Base-by-base conservation (phyloP, 345 rosid genomes). In the Raphanus raphanistrum region DNA sequence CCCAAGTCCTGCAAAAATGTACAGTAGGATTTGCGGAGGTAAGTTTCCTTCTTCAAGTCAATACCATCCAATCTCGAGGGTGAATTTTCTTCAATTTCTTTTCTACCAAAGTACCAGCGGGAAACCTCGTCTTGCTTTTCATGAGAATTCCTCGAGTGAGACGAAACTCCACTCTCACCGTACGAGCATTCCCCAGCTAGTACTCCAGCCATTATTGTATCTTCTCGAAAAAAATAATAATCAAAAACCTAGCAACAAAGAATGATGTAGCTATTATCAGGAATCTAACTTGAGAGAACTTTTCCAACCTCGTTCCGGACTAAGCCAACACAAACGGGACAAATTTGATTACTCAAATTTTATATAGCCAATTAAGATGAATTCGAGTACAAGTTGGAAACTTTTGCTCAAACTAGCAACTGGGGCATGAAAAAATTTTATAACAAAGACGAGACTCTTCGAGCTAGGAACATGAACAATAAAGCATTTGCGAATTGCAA, bases 1-100 rank as follows among this genome's bases (percentile, higher is more conserved):
- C 99, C 99, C 74, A 95, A 84, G 85, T 92, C 98, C 81, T 95
- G 98, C 82, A 95, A 80, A 85, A 86, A 95, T 28, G 99, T 95
- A 78, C 99, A 95, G 81, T 95, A 95, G 45, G 98, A 92, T 84
- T 95, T 95, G 75, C 97, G 94, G 29, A 95, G 80, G 85, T 90
- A 88, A 0, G 97, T 89, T 84, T 95, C 99, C 85, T 90, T 95
- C 92, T 92, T 95, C 81, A 91, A 86, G 85, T 95, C 98, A 52
- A 95, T 88, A 55, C 91, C 89, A 85, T 95, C 99, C 82, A 77
- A 75, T 82, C 93, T 92, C 3, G 99, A 92, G 0, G 99, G 97
- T 10, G 97, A 92, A 72, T 81, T 85, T 71, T 95, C 98, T 80
- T 95, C 99, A 45, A 95, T 90, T 80, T 95, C 96, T 79, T 86